Evolutionary conservation across 2,329 filamentous ascomycete species (phyloP).

Genomic region (Didymella lethalis): DNA sequence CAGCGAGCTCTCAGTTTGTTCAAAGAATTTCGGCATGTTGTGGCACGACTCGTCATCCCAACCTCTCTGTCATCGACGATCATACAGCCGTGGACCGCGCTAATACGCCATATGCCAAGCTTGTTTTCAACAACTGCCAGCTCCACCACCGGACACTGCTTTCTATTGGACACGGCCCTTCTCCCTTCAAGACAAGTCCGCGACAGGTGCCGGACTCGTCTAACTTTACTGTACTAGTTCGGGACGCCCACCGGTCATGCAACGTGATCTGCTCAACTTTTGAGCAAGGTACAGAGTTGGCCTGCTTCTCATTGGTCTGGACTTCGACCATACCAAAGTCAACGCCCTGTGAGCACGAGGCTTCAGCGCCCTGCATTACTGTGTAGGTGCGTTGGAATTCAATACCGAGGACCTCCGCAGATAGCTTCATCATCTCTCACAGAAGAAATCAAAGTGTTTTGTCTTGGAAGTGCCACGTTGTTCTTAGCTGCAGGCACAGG

Average conservation of each 20-base stretch:
- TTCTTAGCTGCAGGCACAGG: not conserved
- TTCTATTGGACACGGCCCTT: slow-evolving; percentile 19
- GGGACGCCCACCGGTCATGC: slow-evolving; percentile 2
- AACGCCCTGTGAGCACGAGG: slow-evolving; percentile 7
- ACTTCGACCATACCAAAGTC: slow-evolving; percentile 4
- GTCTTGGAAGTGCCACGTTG: not conserved
- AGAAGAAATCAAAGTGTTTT: not conserved
- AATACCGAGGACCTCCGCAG: slow-evolving; percentile 20
- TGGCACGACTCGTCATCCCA: slow-evolving; percentile 19
- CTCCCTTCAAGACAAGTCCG: slow-evolving; percentile 5
- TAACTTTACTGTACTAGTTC: not conserved
- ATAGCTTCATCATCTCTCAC: not conserved
- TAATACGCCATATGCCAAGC: slow-evolving; percentile 17
- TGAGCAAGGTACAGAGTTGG: slow-evolving; percentile 9
- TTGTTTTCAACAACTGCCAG: slow-evolving; percentile 11
- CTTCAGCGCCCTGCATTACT: slow-evolving; percentile 5
- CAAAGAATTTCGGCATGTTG: slow-evolving; percentile 1
- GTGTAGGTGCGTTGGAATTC: not conserved
- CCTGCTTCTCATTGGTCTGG: slow-evolving; percentile 10
- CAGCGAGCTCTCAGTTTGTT: slow-evolving; percentile 15
- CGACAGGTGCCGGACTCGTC: slow-evolving; percentile 15
- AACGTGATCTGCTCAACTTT: slow-evolving; percentile 5
- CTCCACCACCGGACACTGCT: slow-evolving; percentile 13
- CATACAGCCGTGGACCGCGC: slow-evolving; percentile 6
- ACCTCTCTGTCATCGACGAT: slow-evolving; percentile 24